A percentile compares a stretch with the other conserved stretches of the same genome.
These are phyloP conservation scores for Pouteria glomerata DNA, from an alignment of 148 eudicot genomes.

Conservation along the genomic window DNA sequence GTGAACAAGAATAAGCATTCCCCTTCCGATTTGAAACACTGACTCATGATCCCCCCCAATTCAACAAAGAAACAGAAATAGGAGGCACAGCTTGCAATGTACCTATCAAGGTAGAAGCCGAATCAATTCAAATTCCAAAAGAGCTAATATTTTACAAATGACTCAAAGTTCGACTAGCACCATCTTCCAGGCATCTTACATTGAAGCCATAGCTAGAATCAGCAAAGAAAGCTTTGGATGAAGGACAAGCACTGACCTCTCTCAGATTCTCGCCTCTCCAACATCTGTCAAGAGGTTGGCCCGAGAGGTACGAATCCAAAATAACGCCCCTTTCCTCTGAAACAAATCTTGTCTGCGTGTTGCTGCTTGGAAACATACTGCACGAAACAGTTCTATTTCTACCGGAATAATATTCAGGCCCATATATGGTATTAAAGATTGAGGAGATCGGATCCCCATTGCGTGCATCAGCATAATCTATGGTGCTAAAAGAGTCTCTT, in stretches of 20 bases:
- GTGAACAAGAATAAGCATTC: constrained; percentile 7
- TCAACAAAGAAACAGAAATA: constrained; percentile 42
- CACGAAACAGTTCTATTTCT: constrained; percentile 61
- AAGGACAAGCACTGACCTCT: constrained; percentile 20
- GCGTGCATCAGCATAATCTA: constrained; percentile 51
- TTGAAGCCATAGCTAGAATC: constrained; percentile 27
- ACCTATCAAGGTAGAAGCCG: constrained; percentile 11
- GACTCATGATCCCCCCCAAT: constrained; percentile 37
- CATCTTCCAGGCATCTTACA: constrained; percentile 30
- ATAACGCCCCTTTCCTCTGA: constrained; percentile 47
- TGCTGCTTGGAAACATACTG: constrained; percentile 52
- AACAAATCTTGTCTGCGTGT: constrained; percentile 44
- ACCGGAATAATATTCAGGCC: constrained; percentile 33
- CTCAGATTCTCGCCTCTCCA: constrained; percentile 13
- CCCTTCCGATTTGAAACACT: constrained; percentile 11
- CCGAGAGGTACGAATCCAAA: constrained; percentile 27
- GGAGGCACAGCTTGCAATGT: constrained; percentile 35
- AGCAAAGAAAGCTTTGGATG: constrained; percentile 17
- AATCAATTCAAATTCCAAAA: constrained; percentile 8
- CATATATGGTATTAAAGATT: constrained; percentile 31
- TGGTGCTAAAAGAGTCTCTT: constrained; percentile 73
- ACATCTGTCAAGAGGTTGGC: constrained; percentile 18
- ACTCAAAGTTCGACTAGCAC: constrained; percentile 26
- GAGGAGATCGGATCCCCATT: constrained; percentile 55
- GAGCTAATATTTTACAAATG: constrained; percentile 29